Base-by-base conservation (phyloP, 2,329 filamentous ascomycete species). In the Lanzia echinophila region DNA sequence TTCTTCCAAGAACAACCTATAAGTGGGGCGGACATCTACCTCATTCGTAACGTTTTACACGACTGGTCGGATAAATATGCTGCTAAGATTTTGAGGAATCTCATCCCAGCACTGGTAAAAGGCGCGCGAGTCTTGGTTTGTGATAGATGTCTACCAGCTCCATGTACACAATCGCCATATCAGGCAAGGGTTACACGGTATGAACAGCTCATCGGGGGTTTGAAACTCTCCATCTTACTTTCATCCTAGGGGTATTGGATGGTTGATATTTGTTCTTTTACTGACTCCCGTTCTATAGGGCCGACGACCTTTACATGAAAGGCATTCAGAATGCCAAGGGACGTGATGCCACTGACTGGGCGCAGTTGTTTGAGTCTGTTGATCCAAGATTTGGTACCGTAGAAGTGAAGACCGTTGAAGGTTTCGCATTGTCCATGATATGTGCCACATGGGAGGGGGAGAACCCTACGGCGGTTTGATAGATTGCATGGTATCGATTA, bases 31-130 rank as follows among this genome's bases (percentile, higher is more conserved):
- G 63, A 65, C 2, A 63, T 62, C 1, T 71, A 71, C 50, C 69
- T 64, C 56, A 55, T 69, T 24, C 61, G 60, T 34, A 53, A 60
- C 49, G 61, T 71, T 17, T 57, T 72, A 1, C 69, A 71, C 50
- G 67, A 71, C 44, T 34, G 38, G 47, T 50, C 47, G 11, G 47
- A 50, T 24, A 41, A 32, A 20, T 43, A 42, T 8, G 36, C 47
- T 2, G 22, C 22, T 2, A 24, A 15, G 13, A 47, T 50, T 15
- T 7, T 50, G 6, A n/a, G 11, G 8, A 20, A 12, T 3, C 41
- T 54, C 6, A 20, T 50, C 6, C 48, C 48, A 2, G 39, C 47
- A 1, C 13, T 50, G 22, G 45, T 43, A 17, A n/a, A n/a, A 15
- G 38, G 38, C 1, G 8, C 28, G 8, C 32, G 15, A 8, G 13